Evolutionary conservation across 805 yeast species (phyloP).

Genomic region (Wilhelminamyces savonicus): DNA sequence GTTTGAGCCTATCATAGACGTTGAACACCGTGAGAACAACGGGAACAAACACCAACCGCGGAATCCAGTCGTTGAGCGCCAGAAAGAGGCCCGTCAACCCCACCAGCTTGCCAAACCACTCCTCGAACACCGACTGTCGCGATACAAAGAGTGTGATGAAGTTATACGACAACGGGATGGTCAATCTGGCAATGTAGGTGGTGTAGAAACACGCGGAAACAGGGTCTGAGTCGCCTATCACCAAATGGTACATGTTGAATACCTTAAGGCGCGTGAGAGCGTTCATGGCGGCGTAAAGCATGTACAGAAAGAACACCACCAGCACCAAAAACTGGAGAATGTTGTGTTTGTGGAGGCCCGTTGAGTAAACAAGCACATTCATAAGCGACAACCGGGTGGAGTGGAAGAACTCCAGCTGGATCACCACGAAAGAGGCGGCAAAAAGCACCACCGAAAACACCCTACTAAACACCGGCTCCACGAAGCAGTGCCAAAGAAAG

Average conservation of each 20-base stretch:
- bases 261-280: conserved; percentile 63
- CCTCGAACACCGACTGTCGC: conserved; percentile 52
- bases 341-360: conserved; percentile 19
- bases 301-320: conserved; percentile 45
- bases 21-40: conserved; percentile 56
- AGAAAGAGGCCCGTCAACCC: conserved; percentile 71
- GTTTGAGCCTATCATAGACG: conserved; percentile 57
- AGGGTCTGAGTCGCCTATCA: conserved; percentile 64
- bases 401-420: conserved; percentile 73
- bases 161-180: conserved; percentile 77
- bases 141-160: conserved; percentile 60
- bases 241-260: conserved; percentile 73
- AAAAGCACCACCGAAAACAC: conserved; percentile 37
- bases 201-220: conserved; percentile 73
- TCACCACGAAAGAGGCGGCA: conserved; percentile 43
- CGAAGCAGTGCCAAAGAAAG: conserved; percentile 33
- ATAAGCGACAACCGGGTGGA: conserved; percentile 61
- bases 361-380: conserved; percentile 37
- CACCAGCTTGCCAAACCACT: conserved; percentile 69
- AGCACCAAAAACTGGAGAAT: conserved; percentile 33
- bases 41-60: conserved; percentile 69
- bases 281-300: conserved; percentile 61
- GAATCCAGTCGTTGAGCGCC: conserved; percentile 67
- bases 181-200: conserved; percentile 72
- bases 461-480: conserved; percentile 44